Base-by-base conservation (phyloP, 1,139 yeast species). In the Saccharomyces hybrid region DNA sequence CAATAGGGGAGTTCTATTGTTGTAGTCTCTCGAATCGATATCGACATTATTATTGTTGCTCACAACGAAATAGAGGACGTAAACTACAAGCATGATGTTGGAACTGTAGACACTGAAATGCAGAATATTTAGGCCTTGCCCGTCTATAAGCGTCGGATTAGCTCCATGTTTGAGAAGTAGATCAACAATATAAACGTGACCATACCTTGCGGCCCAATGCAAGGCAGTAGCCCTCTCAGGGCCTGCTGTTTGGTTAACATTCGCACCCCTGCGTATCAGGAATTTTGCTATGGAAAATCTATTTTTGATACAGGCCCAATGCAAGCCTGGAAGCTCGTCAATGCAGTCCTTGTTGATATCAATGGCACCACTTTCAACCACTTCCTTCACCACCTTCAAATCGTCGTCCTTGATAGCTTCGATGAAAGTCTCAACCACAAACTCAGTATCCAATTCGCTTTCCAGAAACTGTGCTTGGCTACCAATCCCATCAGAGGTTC, bases 291-390 rank as follows among this genome's bases (percentile, higher is more conserved):
- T 73, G 2, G 80, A 66, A 32, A 88, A 70, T 46, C 87, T 77
- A 68, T 91, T 89, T 66, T 88, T 88, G 55, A 88, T 85, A 41
- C 96, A 83, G 0, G 97, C 96, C 97, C 97, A 89, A 67, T 91
- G 98, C 38, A 93, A 76, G 0, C 95, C 95, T 0, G 95, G 81
- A 2, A 89, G 80, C 4, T 83, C 83, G 58, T 88, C 95, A 2
- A n/a, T 48, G 19, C 68, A 64, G 52, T 78, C 79, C 9, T 64
- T 53, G 4, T 71, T 69, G 3, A 74, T 65, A 11, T 68, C 68
- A 1, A 76, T 66, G 2, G 64, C 61, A 0, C 73, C 73, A 0
- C 72, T 61, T 31, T 73, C 78, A 3, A 80, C 56, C 28, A 80
- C 61, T 24, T 74, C 72, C 55, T 69, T 71, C 4, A 80, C 73